Percentiles rank a stretch among this genome's conserved stretches.
Conservation (phyloP, 73 alveolate genomes). For the Paramecium primaurelia region DNA sequence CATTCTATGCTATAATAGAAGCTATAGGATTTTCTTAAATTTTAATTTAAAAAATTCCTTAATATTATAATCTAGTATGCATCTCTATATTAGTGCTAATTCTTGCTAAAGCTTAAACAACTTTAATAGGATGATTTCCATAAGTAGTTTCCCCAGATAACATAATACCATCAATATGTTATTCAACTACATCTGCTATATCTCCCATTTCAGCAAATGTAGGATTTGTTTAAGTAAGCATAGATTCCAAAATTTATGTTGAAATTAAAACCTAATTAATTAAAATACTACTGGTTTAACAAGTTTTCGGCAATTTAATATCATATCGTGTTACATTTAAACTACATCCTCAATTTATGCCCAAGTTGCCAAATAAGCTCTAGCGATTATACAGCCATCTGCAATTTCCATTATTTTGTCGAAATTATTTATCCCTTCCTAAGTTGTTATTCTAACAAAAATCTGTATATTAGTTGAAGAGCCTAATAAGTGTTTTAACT, state of each 20-base stretch:
- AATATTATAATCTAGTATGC: background rate
- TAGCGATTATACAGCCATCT: slow-evolving; percentile 48
- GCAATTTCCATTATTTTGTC: slow-evolving; percentile 50
- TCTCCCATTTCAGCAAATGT: slow-evolving; percentile 50
- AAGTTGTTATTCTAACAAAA: slow-evolving; percentile 20
- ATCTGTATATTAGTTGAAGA: background rate
- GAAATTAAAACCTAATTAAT: slow-evolving; percentile 28
- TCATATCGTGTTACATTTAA: slow-evolving; percentile 5
- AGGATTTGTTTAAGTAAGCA: slow-evolving; percentile 13
- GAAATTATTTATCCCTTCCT: slow-evolving; percentile 49
- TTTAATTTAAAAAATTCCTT: background rate
- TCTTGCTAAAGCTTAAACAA: background rate
- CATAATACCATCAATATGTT: slow-evolving; percentile 38
- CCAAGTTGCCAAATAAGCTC: slow-evolving; percentile 45
- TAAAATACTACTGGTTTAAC: slow-evolving; percentile 1
- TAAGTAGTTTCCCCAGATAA: slow-evolving; percentile 31
- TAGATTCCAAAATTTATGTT: slow-evolving; percentile 27
- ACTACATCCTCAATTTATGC: slow-evolving; percentile 47
- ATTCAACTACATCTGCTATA: slow-evolving; percentile 1
- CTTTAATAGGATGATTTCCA: slow-evolving; percentile 19
- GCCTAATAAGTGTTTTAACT: background rate
- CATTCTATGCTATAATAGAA: background rate
- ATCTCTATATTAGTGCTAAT: background rate
- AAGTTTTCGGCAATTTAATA: background rate
- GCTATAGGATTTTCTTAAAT: background rate